These are phyloP conservation scores for Triticum monococcum DNA, from an alignment of 176 grass and related monocot species.

Conservation along the genomic window DNA sequence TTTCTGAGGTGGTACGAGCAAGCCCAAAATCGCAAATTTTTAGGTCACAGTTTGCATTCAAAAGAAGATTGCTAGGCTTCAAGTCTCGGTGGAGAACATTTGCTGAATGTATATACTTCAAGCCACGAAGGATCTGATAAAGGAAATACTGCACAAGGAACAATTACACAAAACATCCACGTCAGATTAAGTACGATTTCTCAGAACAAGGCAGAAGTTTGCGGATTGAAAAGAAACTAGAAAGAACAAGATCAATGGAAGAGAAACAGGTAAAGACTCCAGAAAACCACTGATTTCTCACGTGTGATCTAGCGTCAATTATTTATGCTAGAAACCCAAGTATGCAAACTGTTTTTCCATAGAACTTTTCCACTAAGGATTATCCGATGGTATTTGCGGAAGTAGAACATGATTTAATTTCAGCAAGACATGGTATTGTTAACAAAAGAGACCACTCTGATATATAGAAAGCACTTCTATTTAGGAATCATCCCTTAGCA, in stretches of 20 bases:
- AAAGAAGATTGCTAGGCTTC: slow-evolving; percentile 98
- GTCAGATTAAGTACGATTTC: not conserved
- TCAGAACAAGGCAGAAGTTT: not conserved
- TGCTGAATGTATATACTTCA: slow-evolving; percentile 99
- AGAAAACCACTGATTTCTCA: slow-evolving; percentile 1
- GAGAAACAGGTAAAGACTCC: not conserved
- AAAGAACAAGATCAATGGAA: not conserved
- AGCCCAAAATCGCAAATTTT: slow-evolving; percentile 99
- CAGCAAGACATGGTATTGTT: not conserved
- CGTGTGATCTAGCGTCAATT: not conserved
- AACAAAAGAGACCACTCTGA: not conserved
- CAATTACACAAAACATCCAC: slow-evolving; percentile 9
- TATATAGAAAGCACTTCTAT: not conserved
- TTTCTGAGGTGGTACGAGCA: slow-evolving; percentile 97
- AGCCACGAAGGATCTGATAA: slow-evolving; percentile 98
- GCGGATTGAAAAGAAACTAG: not conserved
- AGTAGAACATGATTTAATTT: not conserved
- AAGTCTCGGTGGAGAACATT: slow-evolving; percentile 98
- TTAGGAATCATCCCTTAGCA: slow-evolving; percentile 16
- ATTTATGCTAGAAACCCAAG: not conserved
- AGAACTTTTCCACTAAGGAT: not conserved
- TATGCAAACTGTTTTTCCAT: slow-evolving; percentile 6
- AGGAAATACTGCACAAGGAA: slow-evolving; percentile 86
- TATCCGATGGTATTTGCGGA: not conserved
- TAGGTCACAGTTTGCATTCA: slow-evolving; percentile 99